Base-by-base conservation (phyloP, 2,329 filamentous ascomycete genomes). In the Cryoendolithus antarcticus region DNA sequence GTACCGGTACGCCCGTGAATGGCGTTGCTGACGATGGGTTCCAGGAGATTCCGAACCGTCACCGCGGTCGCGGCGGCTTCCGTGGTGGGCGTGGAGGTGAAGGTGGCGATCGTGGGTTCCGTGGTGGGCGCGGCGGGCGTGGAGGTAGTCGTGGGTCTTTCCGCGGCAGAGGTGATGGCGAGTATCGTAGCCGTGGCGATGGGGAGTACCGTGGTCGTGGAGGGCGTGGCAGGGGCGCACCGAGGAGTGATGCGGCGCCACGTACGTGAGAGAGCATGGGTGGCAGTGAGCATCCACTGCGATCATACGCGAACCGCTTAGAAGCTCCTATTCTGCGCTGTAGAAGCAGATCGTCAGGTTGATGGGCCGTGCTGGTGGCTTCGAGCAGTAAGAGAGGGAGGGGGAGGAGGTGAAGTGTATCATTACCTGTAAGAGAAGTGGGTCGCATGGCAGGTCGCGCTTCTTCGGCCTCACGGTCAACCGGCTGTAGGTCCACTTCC, bases 1-100 rank as follows among this genome's bases (percentile, higher is more conserved):
- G 38, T 4, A 41, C 44, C 9, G 24, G 24, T 27, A 27, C 24
- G 24, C 24, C 24, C 7, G 24, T 27, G 24, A 57, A 59, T 29
- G 53, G 52, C 12, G 48, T 48, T 34, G 51, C 52, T 27, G 46
- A 55, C 19, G 82, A 85, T 53, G 82, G 81, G 15, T 86, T 86
- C 69, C 77, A 80, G 43, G 75, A 80, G 53, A 81, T 86, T 3
- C 44, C 52, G 13, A 48, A 52, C 35, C 52, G 53, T 44, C 41
- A 44, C 34, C 46, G 48, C 33, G 46, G 52, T 5, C 65, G 73
- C 44, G 64, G 65, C 37, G 65, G 63, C 31, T 58, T 59, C 53
- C 49, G 63, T 44, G 58, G 63, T 15, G 56, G 58, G 15, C 24
- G 24, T 27, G 24, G 24, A 27, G 51, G 53, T 43, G 63, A 55